Conservation (phyloP, 192 early-diverging fungal genomes). For the Backusella psychrophila region DNA sequence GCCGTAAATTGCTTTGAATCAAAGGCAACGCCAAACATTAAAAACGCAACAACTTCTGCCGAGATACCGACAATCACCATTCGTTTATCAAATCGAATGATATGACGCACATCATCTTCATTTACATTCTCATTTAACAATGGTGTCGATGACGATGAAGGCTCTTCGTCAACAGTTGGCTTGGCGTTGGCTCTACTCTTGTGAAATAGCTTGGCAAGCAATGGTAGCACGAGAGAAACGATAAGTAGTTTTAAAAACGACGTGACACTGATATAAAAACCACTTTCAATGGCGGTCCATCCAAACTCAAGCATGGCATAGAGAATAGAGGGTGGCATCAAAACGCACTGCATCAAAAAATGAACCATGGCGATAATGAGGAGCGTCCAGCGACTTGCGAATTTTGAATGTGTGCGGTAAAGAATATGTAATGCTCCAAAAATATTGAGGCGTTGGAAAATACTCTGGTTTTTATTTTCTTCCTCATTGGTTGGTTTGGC, state of each 20-base stretch:
- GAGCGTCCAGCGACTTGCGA: conserved; percentile 19
- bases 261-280: conserved; percentile 29
- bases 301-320: conserved; percentile 44
- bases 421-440: conserved; percentile 31
- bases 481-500: background rate
- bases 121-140: background rate
- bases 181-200: conserved; percentile 1
- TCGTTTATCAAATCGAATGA: conserved; percentile 42
- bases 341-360: conserved; percentile 17
- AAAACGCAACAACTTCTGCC: conserved; percentile 30
- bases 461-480: background rate
- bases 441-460: conserved; percentile 29
- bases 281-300: conserved; percentile 48
- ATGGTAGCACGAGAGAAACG: conserved; percentile 35
- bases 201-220: conserved; percentile 30
- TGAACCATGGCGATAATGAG: conserved; percentile 16
- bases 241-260: conserved; percentile 28
- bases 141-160: background rate
- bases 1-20: conserved; percentile 10
- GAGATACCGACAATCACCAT: conserved; percentile 38
- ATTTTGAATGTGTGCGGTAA: conserved; percentile 7
- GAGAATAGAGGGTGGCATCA: conserved; percentile 27
- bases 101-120: conserved; percentile 3
- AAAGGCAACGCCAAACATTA: conserved; percentile 32
- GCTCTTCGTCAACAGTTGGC: background rate